Evolutionary conservation across 225 moss, liverwort and hornwort species (phyloP).

Genomic region (Pseudisothecium myosuroides): DNA sequence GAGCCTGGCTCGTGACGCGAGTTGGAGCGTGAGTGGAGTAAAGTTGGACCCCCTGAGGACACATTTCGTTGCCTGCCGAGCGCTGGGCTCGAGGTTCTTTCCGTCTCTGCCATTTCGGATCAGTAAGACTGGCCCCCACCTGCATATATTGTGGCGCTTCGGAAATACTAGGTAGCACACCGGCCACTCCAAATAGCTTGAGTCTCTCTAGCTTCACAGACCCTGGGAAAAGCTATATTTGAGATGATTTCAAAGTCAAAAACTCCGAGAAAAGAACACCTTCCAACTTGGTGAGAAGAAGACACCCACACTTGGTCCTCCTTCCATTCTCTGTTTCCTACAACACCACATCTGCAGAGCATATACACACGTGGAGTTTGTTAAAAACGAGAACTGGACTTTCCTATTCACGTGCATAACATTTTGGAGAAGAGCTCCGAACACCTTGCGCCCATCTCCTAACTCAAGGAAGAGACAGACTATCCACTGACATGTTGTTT

Average conservation of each 20-base stretch:
- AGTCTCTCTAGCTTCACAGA: not conserved
- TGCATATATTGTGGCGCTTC: not conserved
- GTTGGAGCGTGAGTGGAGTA: conserved; percentile 18
- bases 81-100: conserved; percentile 24
- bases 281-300: not conserved
- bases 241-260: not conserved
- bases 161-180: not conserved
- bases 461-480: not conserved
- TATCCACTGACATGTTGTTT: not conserved
- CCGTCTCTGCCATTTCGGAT: conserved; percentile 23
- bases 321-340: not conserved
- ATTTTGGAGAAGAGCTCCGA: not conserved
- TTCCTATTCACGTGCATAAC: not conserved
- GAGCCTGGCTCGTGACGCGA: conserved; percentile 5
- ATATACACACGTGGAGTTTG: not conserved
- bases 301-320: not conserved
- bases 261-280: not conserved
- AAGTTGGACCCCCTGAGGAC: not conserved
- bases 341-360: conserved; percentile 2
- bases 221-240: not conserved
- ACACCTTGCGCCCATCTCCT: not conserved
- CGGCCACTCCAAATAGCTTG: not conserved
- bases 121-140: not conserved
- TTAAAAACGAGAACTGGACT: not conserved
- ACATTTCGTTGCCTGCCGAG: conserved; percentile 31